These are phyloP conservation scores for Lichtheimia ornata DNA, from an alignment of 371 early-diverging fungal species.

Conservation along the genomic window DNA sequence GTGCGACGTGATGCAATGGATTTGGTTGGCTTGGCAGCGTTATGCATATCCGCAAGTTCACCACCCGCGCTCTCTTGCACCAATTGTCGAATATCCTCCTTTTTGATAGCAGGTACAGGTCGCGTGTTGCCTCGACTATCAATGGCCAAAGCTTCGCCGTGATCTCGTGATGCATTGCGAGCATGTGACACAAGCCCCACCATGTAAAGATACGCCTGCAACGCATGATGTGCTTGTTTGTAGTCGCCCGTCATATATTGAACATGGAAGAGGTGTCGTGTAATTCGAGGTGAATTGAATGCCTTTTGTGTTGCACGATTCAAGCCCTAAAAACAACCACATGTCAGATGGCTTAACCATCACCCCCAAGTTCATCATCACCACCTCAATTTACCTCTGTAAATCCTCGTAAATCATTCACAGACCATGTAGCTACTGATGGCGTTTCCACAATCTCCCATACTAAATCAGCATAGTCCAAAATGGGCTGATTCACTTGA, in stretches of 20 bases:
- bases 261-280: constrained; percentile 65
- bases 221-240: constrained; percentile 72
- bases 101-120: constrained; percentile 4
- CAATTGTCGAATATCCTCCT: constrained; percentile 4
- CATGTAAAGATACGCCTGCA: constrained; percentile 63
- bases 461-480: constrained; percentile 68
- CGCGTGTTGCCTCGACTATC: constrained; percentile 12
- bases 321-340: constrained; percentile 40
- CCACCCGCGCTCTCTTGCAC: constrained; percentile 4
- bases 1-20: constrained; percentile 30
- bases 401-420: constrained; percentile 41
- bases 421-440: constrained; percentile 37
- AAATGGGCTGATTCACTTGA: constrained; percentile 56
- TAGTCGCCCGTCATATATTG: constrained; percentile 68
- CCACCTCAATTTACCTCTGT: constrained; percentile 39
- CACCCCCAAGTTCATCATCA: constrained; percentile 7
- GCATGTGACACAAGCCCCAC: constrained; percentile 45
- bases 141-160: constrained; percentile 34
- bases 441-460: constrained; percentile 53
- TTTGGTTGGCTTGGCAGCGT: background rate
- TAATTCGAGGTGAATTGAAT: constrained; percentile 72
- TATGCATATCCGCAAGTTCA: constrained; percentile 3
- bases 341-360: background rate
- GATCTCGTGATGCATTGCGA: constrained; percentile 24
- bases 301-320: constrained; percentile 68